Percentiles rank a stretch among this genome's conserved stretches.
phyloP scores from a whole-genome alignment of 2,329 filamentous ascomycete genomes.

The Shiraia bambusicola region DNA sequence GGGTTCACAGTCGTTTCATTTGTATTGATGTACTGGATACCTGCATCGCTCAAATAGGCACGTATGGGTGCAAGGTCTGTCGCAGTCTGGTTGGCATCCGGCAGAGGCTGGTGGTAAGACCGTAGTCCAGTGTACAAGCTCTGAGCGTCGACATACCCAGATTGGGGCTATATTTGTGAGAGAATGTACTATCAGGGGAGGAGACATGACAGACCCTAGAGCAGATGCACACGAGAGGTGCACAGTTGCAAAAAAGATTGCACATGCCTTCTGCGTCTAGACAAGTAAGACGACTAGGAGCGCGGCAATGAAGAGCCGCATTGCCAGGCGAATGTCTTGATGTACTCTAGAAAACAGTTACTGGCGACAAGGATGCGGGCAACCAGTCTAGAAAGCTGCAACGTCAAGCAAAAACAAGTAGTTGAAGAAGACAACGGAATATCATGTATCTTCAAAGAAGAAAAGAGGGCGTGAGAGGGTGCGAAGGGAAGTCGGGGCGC shows the following conservation, averaged over 20 bases:
- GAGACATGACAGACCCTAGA: constrained; percentile 16
- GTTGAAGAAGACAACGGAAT: constrained; percentile 1
- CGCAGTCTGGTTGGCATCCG: constrained; percentile 6
- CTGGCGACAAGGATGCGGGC: constrained; percentile 12
- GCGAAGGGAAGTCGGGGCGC: constrained; percentile 12
- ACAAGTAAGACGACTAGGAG: constrained; percentile 30
- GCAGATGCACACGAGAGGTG: constrained; percentile 28
- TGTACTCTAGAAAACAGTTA: too few relatives aligned
- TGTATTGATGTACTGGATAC: constrained; percentile 19
- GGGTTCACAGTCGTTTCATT: constrained; percentile 32
- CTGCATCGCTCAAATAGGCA: constrained; percentile 8
- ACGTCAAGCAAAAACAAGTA: too few relatives aligned
- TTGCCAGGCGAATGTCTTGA: constrained; percentile 24
- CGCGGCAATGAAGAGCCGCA: constrained; percentile 28
- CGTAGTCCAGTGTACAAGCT: constrained; percentile 3
- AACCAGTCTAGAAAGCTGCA: too few relatives aligned
- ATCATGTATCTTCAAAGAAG: constrained; percentile 4
- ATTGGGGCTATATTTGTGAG: constrained; percentile 20
- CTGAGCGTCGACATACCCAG: constrained; percentile 5
- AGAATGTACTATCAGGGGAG: neutral
- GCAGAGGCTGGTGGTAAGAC: constrained; percentile 4
- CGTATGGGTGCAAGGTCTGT: constrained; percentile 7
- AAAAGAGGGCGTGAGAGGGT: constrained; percentile 18
- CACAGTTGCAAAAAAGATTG: constrained; percentile 25
- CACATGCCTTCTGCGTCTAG: constrained; percentile 31